These are phyloP conservation scores for Xeromyces bisporus DNA, from an alignment of 495 filamentous ascomycete genomes.

Conservation along the genomic window DNA sequence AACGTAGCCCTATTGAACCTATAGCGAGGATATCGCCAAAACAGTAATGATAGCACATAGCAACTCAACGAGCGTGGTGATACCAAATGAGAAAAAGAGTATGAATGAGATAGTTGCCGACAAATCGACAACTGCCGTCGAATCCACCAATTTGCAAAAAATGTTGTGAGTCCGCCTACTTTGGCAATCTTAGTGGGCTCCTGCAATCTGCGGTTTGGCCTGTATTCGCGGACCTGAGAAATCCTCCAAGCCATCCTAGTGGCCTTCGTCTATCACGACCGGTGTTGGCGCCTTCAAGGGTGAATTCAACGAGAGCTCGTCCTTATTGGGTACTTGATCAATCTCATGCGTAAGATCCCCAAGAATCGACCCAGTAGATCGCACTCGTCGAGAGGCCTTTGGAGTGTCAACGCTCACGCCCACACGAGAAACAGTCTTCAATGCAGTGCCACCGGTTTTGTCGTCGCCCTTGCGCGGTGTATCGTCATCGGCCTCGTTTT, in stretches of 20 bases:
- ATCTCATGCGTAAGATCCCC: constrained; percentile 7
- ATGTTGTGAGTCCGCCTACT: no score
- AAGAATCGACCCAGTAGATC: constrained; percentile 6
- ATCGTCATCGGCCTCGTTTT: constrained; percentile 9
- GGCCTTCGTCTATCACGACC: constrained; percentile 3
- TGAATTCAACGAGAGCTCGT: constrained; percentile 5
- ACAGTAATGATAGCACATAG: no score
- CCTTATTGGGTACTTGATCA: constrained; percentile 4
- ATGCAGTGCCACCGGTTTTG: constrained; percentile 5
- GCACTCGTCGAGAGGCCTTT: constrained; percentile 6
- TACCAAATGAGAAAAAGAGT: no score
- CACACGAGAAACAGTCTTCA: constrained; percentile 8
- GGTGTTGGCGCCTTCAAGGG: constrained; percentile 6
- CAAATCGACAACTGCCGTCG: no score
- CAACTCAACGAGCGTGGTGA: no score
- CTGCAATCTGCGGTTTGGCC: no score
- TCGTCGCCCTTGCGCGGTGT: constrained; percentile 5
- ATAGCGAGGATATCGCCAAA: no score
- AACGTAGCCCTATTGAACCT: no score
- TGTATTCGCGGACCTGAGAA: background rate
- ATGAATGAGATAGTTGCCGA: no score
- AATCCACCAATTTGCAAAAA: no score
- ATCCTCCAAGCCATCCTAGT: constrained; percentile 1
- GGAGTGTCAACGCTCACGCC: constrained; percentile 10
- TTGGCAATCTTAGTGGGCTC: no score